phyloP scores from a whole-genome alignment of 805 yeast genomes.

The Kluyveromyces dobzhanskii region DNA sequence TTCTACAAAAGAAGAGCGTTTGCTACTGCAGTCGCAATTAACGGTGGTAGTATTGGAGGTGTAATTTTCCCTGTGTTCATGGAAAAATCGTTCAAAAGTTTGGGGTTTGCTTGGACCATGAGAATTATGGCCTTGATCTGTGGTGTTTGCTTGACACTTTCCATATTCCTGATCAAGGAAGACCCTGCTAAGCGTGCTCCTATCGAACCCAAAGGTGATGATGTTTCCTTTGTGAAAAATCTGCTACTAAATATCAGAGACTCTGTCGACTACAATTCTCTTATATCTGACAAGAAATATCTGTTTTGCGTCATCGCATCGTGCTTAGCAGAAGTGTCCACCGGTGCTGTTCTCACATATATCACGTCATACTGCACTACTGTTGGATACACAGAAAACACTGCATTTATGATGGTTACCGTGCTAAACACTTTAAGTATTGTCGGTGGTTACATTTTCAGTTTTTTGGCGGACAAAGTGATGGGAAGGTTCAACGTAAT shows the following conservation, averaged over 20 bases:
- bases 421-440: constrained; percentile 39
- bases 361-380: constrained; percentile 45
- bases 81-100: constrained; percentile 33
- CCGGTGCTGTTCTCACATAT: constrained; percentile 41
- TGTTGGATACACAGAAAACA: constrained; percentile 36
- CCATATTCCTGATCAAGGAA: constrained; percentile 32
- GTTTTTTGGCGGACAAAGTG: constrained; percentile 34
- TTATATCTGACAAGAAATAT: constrained; percentile 36
- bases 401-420: constrained; percentile 40
- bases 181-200: constrained; percentile 17
- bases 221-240: not conserved
- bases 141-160: constrained; percentile 13
- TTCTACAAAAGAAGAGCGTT: constrained; percentile 47
- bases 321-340: constrained; percentile 38
- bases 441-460: constrained; percentile 38
- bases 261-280: constrained; percentile 32
- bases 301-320: constrained; percentile 35
- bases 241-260: constrained; percentile 12
- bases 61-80: constrained; percentile 49
- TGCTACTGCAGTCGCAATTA: constrained; percentile 53
- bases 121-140: constrained; percentile 38
- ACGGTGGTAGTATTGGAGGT: constrained; percentile 66
- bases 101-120: constrained; percentile 58
- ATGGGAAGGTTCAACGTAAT: constrained; percentile 48
- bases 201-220: not conserved